Conservation (phyloP, 2,329 filamentous ascomycete species). For the Trichoderma guizhouense region DNA sequence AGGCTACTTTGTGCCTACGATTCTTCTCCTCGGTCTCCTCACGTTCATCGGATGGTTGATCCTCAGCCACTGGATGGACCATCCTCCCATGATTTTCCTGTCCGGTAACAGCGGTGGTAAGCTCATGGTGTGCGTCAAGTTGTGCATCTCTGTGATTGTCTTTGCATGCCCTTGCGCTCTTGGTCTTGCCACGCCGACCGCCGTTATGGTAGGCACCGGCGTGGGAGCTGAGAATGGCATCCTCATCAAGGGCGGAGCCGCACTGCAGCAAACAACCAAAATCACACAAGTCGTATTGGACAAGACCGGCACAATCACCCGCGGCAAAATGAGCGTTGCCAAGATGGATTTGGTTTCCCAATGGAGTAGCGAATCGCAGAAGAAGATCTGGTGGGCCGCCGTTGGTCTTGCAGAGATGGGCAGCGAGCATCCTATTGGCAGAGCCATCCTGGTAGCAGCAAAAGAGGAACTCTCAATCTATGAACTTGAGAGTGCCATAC, state of each 20-base stretch:
- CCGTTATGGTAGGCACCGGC: constrained; percentile 98
- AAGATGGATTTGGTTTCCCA: constrained; percentile 60
- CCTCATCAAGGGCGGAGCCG: constrained; percentile 93
- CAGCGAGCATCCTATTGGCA: constrained; percentile 94
- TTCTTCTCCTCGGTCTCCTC: constrained; percentile 75
- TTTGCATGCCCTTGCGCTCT: constrained; percentile 96
- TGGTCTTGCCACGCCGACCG: constrained; percentile 92
- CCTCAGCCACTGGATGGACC: constrained; percentile 75
- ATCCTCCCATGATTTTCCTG: constrained; percentile 87
- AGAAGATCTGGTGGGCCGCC: constrained; percentile 88
- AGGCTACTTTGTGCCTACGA: constrained; percentile 89
- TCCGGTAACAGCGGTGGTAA: constrained; percentile 79
- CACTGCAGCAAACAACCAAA: constrained; percentile 85
- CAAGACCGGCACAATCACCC: constrained; percentile 92
- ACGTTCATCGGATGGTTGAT: constrained; percentile 96
- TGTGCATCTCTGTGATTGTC: constrained; percentile 97
- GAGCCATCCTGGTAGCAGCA: constrained; percentile 73
- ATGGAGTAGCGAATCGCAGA: constrained; percentile 70
- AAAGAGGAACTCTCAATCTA: constrained; percentile 68
- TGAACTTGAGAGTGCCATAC: constrained; percentile 67
- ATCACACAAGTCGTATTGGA: constrained; percentile 88
- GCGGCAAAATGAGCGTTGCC: constrained; percentile 92
- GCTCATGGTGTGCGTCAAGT: constrained; percentile 93
- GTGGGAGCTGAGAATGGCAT: constrained; percentile 94
- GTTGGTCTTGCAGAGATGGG: constrained; percentile 93